These are phyloP conservation scores for Starmerella stigmatis DNA, from an alignment of 805 yeast species.

Conservation along the genomic window DNA sequence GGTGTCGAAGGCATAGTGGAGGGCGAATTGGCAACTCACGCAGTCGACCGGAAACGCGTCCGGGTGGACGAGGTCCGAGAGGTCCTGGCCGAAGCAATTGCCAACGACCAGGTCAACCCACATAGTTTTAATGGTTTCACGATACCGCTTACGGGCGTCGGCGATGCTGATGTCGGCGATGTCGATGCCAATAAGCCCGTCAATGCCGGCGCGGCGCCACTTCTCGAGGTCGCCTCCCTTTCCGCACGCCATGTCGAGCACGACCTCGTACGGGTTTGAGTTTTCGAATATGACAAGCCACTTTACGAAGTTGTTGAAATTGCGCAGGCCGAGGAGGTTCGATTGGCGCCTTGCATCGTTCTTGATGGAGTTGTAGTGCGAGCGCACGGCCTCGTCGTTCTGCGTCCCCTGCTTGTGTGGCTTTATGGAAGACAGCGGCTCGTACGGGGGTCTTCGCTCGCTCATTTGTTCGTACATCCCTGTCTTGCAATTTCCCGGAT, in stretches of 20 bases:
- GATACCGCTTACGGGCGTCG: slow-evolving; percentile 73
- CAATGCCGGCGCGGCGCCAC: slow-evolving; percentile 64
- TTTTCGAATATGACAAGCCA: slow-evolving; percentile 69
- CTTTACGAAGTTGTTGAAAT: slow-evolving; percentile 86
- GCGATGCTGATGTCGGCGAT: slow-evolving; percentile 77
- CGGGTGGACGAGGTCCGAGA: slow-evolving; percentile 61
- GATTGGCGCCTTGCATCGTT: slow-evolving; percentile 62
- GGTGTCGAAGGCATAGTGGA: slow-evolving; percentile 88
- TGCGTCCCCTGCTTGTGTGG: background rate
- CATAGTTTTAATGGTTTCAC: slow-evolving; percentile 42
- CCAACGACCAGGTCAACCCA: slow-evolving; percentile 83
- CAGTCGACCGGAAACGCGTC: slow-evolving; percentile 76
- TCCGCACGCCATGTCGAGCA: slow-evolving; percentile 88
- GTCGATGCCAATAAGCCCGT: slow-evolving; percentile 82
- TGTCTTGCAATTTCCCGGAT: background rate
- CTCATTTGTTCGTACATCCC: background rate
- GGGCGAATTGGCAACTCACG: slow-evolving; percentile 82
- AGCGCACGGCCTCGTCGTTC: slow-evolving; percentile 45
- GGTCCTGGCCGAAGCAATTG: slow-evolving; percentile 67
- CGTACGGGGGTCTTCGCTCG: slow-evolving; percentile 1
- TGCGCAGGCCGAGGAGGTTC: slow-evolving; percentile 74
- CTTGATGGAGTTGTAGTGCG: slow-evolving; percentile 80
- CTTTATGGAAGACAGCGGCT: background rate
- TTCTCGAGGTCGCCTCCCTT: slow-evolving; percentile 95
- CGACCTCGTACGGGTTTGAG: slow-evolving; percentile 45